These are phyloP conservation scores for Wallacemonas sp. DNA, from an alignment of 208 protist species.

Conservation along the genomic window DNA sequence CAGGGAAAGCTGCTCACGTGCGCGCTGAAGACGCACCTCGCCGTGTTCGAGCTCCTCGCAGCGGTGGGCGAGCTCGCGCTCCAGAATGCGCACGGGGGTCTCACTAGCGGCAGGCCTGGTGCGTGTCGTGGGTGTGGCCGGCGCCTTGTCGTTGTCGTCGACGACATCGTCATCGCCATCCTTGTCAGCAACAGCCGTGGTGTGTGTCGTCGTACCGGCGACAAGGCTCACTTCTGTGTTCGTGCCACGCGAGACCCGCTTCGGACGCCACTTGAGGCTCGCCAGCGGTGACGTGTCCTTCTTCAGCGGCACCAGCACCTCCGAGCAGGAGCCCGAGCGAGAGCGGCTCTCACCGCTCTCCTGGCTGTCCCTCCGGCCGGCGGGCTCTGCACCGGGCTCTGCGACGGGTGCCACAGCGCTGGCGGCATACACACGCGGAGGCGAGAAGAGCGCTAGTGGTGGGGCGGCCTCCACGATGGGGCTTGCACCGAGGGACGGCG, in stretches of 20 bases:
- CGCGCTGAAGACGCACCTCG: slow-evolving; percentile 29
- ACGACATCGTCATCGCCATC: no score
- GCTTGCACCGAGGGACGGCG: not conserved
- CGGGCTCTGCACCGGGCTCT: not conserved
- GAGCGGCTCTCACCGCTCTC: not conserved
- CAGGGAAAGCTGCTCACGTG: slow-evolving; percentile 49
- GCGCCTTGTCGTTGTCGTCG: no score
- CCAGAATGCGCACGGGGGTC: slow-evolving; percentile 11
- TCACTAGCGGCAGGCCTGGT: not conserved
- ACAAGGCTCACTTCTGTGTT: slow-evolving; percentile 29
- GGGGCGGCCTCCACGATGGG: not conserved
- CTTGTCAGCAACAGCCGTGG: no score
- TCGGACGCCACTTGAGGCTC: slow-evolving; percentile 33
- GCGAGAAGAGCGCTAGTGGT: not conserved
- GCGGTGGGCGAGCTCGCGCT: slow-evolving; percentile 21
- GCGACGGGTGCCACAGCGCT: slow-evolving; percentile 2
- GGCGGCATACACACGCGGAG: not conserved
- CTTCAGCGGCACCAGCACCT: slow-evolving; percentile 16
- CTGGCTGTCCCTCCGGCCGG: not conserved
- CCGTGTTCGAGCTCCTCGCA: slow-evolving; percentile 23
- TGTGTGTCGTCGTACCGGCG: not conserved
- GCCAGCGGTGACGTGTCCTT: slow-evolving; percentile 9
- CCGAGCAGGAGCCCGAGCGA: slow-evolving; percentile 1
- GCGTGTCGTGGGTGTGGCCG: not conserved
- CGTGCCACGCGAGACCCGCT: slow-evolving; percentile 48